phyloP scores from a whole-genome alignment of 2,329 filamentous ascomycete species.

The Pseudogymnoascus sp. region DNA sequence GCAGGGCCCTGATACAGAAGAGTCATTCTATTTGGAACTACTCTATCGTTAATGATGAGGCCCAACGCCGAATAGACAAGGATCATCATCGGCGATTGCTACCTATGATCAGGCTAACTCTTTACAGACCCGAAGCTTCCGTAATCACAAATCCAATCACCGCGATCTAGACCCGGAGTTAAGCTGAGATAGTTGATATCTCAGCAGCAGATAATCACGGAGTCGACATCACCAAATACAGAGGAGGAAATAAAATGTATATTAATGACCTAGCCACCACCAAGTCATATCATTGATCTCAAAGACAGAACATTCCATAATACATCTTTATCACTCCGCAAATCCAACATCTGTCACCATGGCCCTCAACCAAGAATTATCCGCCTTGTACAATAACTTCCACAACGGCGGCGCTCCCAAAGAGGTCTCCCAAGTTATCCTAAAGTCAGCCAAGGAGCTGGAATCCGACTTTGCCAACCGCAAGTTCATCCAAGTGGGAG shows the following conservation, averaged over 20 bases:
- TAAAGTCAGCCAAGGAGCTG: not conserved
- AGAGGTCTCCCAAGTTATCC: constrained; percentile 13
- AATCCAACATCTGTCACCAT: constrained; percentile 15
- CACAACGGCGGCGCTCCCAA: constrained; percentile 13
- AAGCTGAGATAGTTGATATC: not conserved
- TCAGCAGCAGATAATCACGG: not conserved
- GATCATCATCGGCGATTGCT: not conserved
- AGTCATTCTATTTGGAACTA: not conserved
- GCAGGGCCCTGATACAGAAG: not conserved
- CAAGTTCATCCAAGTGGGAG: constrained; percentile 28
- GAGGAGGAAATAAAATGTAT: not conserved
- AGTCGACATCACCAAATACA: not conserved
- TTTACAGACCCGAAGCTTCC: not conserved
- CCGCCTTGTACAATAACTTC: constrained; percentile 12
- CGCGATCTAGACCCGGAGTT: not conserved
- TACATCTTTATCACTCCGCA: not conserved
- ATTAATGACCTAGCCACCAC: not conserved
- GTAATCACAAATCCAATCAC: not conserved
- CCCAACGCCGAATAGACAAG: not conserved
- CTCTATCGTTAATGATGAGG: not conserved
- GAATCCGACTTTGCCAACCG: constrained; percentile 14
- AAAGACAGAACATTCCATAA: not conserved
- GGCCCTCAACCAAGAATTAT: constrained; percentile 14
- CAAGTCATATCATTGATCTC: not conserved
- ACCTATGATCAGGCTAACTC: not conserved